Conservation (phyloP, 768 basidiomycete species). For the Boletus reticulatus region DNA sequence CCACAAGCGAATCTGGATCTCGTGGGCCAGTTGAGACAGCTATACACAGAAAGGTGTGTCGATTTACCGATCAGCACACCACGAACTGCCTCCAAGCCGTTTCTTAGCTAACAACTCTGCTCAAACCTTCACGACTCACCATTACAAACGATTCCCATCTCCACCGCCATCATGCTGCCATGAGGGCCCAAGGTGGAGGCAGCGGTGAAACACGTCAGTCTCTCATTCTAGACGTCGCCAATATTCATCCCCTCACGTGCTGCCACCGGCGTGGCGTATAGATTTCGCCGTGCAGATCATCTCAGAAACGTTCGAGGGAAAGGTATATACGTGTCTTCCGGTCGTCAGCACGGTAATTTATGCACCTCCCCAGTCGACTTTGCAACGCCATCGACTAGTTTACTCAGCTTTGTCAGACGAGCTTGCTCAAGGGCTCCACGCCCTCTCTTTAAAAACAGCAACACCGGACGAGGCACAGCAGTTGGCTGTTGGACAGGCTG, state of each 20-base stretch:
- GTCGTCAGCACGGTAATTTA: slow-evolving; percentile 9
- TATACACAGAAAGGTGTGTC: slow-evolving; percentile 56
- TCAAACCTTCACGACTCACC: slow-evolving; percentile 60
- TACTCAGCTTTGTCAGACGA: slow-evolving; percentile 72
- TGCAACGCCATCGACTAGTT: slow-evolving; percentile 82
- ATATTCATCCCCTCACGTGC: slow-evolving; percentile 23
- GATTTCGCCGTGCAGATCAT: slow-evolving; percentile 79
- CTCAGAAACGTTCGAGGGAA: slow-evolving; percentile 70
- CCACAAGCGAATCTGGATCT: slow-evolving; percentile 24
- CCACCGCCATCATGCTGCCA: slow-evolving; percentile 82
- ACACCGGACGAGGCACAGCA: slow-evolving; percentile 52
- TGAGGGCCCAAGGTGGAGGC: slow-evolving; percentile 66
- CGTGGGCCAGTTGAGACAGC: slow-evolving; percentile 53
- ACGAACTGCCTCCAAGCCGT: slow-evolving; percentile 20
- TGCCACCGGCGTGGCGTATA: slow-evolving; percentile 29
- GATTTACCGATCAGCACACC: slow-evolving; percentile 22
- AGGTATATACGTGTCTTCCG: slow-evolving; percentile 44
- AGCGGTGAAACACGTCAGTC: slow-evolving; percentile 81
- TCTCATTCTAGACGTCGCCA: slow-evolving; percentile 12
- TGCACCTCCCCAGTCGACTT: slow-evolving; percentile 48
- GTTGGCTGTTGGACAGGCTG: slow-evolving; percentile 16
- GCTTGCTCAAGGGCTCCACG: slow-evolving; percentile 68
- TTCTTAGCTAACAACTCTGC: slow-evolving; percentile 55
- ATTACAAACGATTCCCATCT: slow-evolving; percentile 83
- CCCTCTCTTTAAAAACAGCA: slow-evolving; percentile 72